phyloP scores from a whole-genome alignment of 2,329 filamentous ascomycete species.

The Huntiella abstrusa region DNA sequence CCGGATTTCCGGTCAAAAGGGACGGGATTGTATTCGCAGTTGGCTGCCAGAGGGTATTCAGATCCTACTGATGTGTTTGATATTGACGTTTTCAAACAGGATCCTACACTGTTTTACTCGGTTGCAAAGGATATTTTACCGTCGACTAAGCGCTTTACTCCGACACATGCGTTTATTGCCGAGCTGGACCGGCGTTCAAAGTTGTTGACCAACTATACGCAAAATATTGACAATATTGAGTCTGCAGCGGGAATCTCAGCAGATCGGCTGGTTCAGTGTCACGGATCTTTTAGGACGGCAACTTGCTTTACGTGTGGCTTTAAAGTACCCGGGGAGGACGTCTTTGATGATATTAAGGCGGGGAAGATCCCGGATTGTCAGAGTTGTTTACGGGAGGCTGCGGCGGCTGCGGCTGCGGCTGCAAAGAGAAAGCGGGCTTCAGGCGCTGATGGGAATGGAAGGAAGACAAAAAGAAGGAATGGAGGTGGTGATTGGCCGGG shows the following conservation, averaged over 20 bases:
- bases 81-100: conserved; percentile 66
- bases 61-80: conserved; percentile 95
- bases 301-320: conserved; percentile 68
- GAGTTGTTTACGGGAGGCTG: conserved; percentile 34
- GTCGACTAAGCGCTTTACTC: conserved; percentile 59
- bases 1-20: conserved; percentile 92
- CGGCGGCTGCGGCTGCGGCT: conserved; percentile 11
- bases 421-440: conserved; percentile 23
- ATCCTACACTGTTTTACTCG: conserved; percentile 79
- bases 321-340: conserved; percentile 53
- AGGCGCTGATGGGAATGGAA: conserved; percentile 15
- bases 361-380: conserved; percentile 61
- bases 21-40: conserved; percentile 74
- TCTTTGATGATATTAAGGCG: conserved; percentile 62
- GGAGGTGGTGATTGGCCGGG: conserved; percentile 15
- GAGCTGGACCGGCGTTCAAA: conserved; percentile 76
- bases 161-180: conserved; percentile 85
- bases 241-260: conserved; percentile 62
- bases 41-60: conserved; percentile 55
- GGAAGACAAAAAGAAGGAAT: conserved; percentile 14
- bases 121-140: conserved; percentile 84
- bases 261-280: conserved; percentile 82
- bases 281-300: conserved; percentile 87
- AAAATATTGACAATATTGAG: conserved; percentile 97
- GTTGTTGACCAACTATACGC: conserved; percentile 89